Evolutionary conservation across 176 grass and related monocot genomes (phyloP).

Genomic region (Triticum timopheevii): DNA sequence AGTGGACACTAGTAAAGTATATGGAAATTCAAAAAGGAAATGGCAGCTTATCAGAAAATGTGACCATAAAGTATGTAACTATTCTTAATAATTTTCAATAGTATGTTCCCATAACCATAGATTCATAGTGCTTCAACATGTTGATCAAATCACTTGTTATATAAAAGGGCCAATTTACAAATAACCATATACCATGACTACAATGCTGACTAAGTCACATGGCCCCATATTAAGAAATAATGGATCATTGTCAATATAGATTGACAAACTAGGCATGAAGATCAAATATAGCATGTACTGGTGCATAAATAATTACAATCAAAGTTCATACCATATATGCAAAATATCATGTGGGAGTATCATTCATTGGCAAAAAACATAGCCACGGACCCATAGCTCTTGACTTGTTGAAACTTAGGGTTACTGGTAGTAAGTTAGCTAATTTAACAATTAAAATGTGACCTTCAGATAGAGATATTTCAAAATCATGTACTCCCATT

Average conservation of each 20-base stretch:
- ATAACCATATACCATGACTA: slow-evolving; percentile 21
- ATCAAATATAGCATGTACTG: slow-evolving; percentile 18
- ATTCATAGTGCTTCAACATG: background rate
- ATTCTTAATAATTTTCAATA: slow-evolving; percentile 23
- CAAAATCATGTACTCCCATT: background rate
- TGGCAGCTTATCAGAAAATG: background rate
- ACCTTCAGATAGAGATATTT: background rate
- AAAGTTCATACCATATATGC: slow-evolving; percentile 6
- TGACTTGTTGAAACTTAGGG: background rate
- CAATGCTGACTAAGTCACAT: slow-evolving; percentile 29
- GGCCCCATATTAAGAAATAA: background rate
- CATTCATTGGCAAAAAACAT: background rate
- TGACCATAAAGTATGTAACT: background rate
- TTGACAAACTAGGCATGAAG: slow-evolving; percentile 5
- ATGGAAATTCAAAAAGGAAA: slow-evolving; percentile 21
- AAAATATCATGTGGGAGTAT: background rate
- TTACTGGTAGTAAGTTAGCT: background rate
- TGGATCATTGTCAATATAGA: slow-evolving; percentile 9
- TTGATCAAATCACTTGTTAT: slow-evolving; percentile 20
- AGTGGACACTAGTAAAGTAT: slow-evolving; percentile 32
- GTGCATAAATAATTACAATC: slow-evolving; percentile 16
- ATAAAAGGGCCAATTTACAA: slow-evolving; percentile 31
- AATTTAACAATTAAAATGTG: background rate
- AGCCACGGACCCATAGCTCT: background rate
- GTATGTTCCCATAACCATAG: slow-evolving; percentile 22